Conservation (phyloP, 2,329 filamentous ascomycete species). For the Penicillium vulpinum region DNA sequence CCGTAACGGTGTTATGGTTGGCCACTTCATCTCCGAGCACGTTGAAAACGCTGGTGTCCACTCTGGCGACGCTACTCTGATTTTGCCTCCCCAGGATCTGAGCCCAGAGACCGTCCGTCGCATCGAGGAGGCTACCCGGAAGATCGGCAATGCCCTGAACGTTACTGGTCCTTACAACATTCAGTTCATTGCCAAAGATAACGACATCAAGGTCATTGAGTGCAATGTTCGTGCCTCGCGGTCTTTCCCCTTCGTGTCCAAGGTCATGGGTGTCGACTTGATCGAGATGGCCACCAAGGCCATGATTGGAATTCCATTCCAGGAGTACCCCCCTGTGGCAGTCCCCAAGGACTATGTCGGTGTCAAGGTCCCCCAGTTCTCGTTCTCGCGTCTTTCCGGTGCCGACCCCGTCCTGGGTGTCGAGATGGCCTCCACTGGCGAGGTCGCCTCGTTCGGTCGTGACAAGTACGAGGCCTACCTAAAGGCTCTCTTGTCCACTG, state of each 20-base stretch:
- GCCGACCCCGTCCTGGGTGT: slow-evolving; percentile 96
- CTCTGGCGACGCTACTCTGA: slow-evolving; percentile 94
- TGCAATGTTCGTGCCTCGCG: slow-evolving; percentile 96
- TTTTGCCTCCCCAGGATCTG: slow-evolving; percentile 90
- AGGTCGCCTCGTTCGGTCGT: slow-evolving; percentile 92
- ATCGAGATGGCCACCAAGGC: slow-evolving; percentile 99
- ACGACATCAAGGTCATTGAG: slow-evolving; percentile 99
- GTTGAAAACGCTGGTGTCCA: slow-evolving; percentile 98
- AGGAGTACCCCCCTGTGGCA: slow-evolving; percentile 75
- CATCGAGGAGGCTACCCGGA: slow-evolving; percentile 91
- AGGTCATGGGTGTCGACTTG: slow-evolving; percentile 95
- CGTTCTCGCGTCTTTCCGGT: slow-evolving; percentile 93
- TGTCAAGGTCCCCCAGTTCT: slow-evolving; percentile 98
- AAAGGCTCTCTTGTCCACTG: slow-evolving; percentile 92
- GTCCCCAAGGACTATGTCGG: slow-evolving; percentile 82
- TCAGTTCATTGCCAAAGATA: slow-evolving; percentile 99
- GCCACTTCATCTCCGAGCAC: slow-evolving; percentile 97
- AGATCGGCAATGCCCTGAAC: slow-evolving; percentile 92
- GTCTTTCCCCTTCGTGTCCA: slow-evolving; percentile 97
- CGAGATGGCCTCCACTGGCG: slow-evolving; percentile 98
- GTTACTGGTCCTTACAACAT: slow-evolving; percentile 98
- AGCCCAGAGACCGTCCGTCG: slow-evolving; percentile 82
- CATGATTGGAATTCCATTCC: slow-evolving; percentile 81
- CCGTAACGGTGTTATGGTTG: slow-evolving; percentile 81
- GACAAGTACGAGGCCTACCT: slow-evolving; percentile 98